phyloP scores from a whole-genome alignment of 2,329 filamentous ascomycete genomes.

The Curvularia sp. region DNA sequence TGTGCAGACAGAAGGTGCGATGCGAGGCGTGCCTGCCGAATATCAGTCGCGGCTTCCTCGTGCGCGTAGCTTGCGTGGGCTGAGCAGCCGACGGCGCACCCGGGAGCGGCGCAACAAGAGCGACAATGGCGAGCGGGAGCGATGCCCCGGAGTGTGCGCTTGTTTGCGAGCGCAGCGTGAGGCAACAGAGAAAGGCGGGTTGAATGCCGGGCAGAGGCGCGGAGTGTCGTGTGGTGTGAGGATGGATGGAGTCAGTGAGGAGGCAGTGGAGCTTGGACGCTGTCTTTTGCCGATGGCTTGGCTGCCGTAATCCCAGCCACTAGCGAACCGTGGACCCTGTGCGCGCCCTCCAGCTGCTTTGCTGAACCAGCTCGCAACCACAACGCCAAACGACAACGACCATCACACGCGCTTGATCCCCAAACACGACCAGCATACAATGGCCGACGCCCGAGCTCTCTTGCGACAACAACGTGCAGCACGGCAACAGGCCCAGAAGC shows the following conservation, averaged over 20 bases:
- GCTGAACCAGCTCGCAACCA: neutral
- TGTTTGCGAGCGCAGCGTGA: slow-evolving; percentile 15
- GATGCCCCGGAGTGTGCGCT: slow-evolving; percentile 18
- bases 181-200: slow-evolving; percentile 22
- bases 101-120: slow-evolving; percentile 19
- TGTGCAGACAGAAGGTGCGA: slow-evolving; percentile 27
- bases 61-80: slow-evolving; percentile 27
- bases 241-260: slow-evolving; percentile 36
- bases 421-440: slow-evolving; percentile 17
- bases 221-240: slow-evolving; percentile 39
- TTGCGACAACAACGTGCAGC: slow-evolving; percentile 50
- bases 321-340: slow-evolving; percentile 12
- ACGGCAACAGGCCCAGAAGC: slow-evolving; percentile 43
- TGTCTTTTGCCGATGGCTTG: slow-evolving; percentile 32
- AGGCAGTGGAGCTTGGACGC: slow-evolving; percentile 35
- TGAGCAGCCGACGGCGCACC: slow-evolving; percentile 24
- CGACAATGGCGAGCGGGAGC: slow-evolving; percentile 6
- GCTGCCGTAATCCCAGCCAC: slow-evolving; percentile 19
- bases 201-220: slow-evolving; percentile 25
- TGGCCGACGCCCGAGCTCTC: slow-evolving; percentile 50
- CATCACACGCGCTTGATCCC: neutral
- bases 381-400: slow-evolving; percentile 5
- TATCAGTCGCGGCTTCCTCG: slow-evolving; percentile 32
- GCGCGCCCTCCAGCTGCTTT: slow-evolving; percentile 12
- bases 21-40: slow-evolving; percentile 28